These are phyloP conservation scores for Arthroderma uncinatum DNA, from an alignment of 2,329 filamentous ascomycete species.

Conservation along the genomic window DNA sequence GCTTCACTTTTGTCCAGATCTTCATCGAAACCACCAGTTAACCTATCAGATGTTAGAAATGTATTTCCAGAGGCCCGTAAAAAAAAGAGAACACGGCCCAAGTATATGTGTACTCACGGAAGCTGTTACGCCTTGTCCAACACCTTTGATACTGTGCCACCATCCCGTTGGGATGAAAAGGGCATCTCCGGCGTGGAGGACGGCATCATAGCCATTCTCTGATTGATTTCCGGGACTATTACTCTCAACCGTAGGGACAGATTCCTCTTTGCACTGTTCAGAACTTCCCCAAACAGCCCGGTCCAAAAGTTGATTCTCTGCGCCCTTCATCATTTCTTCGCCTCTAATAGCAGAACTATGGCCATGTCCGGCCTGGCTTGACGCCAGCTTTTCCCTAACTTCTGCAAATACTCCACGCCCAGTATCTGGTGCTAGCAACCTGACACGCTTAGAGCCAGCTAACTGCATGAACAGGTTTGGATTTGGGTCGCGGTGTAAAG, in stretches of 20 bases:
- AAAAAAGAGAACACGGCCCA: not conserved
- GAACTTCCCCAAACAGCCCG: slow-evolving; percentile 54
- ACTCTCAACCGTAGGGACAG: not conserved
- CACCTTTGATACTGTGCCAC: slow-evolving; percentile 74
- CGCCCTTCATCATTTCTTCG: slow-evolving; percentile 82
- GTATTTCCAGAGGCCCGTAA: not conserved
- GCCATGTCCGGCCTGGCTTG: slow-evolving; percentile 24
- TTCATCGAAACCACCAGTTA: slow-evolving; percentile 72
- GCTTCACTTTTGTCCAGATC: not conserved
- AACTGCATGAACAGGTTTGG: slow-evolving; percentile 86
- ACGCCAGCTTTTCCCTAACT: slow-evolving; percentile 29
- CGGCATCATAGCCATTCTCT: slow-evolving; percentile 38
- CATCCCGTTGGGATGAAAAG: slow-evolving; percentile 72
- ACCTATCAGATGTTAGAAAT: slow-evolving; percentile 32
- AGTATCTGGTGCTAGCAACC: slow-evolving; percentile 54
- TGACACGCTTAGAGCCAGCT: slow-evolving; percentile 57
- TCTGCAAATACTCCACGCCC: slow-evolving; percentile 55
- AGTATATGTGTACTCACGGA: slow-evolving; percentile 36
- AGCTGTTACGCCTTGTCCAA: slow-evolving; percentile 46
- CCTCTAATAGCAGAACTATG: slow-evolving; percentile 51
- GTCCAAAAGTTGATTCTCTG: slow-evolving; percentile 56
- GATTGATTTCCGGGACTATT: slow-evolving; percentile 5
- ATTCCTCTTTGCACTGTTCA: not conserved
- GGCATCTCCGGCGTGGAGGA: slow-evolving; percentile 54
- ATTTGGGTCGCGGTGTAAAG: slow-evolving; percentile 85